phyloP scores from a whole-genome alignment of 2,329 filamentous ascomycete species.

The Beauveria sp. region DNA sequence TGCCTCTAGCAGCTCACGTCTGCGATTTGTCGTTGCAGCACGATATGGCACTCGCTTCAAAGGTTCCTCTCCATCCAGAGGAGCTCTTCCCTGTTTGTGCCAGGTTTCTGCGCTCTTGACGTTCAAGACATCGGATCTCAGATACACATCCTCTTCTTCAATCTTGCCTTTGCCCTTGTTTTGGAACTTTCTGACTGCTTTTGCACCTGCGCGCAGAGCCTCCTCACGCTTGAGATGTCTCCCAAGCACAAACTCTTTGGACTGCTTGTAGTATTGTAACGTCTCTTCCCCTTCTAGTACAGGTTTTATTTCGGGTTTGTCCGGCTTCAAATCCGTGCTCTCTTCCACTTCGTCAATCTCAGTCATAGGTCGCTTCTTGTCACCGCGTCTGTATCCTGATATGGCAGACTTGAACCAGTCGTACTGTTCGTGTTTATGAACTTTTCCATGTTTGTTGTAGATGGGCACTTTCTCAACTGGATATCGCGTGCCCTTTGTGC shows the following conservation, averaged over 20 bases:
- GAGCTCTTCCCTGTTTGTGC: conserved; percentile 89
- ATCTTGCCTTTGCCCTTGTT: conserved; percentile 68
- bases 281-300: conserved; percentile 71
- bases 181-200: conserved; percentile 66
- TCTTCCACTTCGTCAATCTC: conserved; percentile 76
- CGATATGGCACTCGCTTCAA: conserved; percentile 85
- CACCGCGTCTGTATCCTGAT: conserved; percentile 56
- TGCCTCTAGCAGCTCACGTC: conserved; percentile 81
- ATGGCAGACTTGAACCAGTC: conserved; percentile 87
- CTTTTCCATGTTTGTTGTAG: conserved; percentile 68
- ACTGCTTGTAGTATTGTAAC: conserved; percentile 80
- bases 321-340: conserved; percentile 64
- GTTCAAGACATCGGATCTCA: conserved; percentile 67
- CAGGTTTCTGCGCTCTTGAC: conserved; percentile 93
- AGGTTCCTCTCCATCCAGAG: conserved; percentile 62
- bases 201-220: conserved; percentile 62
- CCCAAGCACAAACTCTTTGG: conserved; percentile 75
- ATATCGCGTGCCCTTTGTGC: conserved; percentile 79
- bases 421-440: conserved; percentile 66
- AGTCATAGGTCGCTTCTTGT: conserved; percentile 47
- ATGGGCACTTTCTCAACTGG: conserved; percentile 73
- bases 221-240: conserved; percentile 89
- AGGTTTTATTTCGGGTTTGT: conserved; percentile 64
- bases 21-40: conserved; percentile 79
- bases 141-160: conserved; percentile 70